These are phyloP conservation scores for Tuber calosporum DNA, from an alignment of 495 filamentous ascomycete genomes.

Conservation along the genomic window DNA sequence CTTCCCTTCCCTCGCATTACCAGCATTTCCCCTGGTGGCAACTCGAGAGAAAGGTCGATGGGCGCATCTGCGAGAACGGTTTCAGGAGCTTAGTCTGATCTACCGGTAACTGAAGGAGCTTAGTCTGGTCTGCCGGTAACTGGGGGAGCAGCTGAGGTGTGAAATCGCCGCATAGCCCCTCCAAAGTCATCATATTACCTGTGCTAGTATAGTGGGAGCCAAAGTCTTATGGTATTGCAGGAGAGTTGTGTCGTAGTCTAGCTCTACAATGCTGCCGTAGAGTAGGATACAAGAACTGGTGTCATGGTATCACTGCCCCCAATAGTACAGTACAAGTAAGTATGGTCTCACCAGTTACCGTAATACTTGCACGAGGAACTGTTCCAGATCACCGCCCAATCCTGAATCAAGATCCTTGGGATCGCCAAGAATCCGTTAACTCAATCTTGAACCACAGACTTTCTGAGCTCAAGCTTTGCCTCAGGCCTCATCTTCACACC, in stretches of 20 bases:
- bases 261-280: not conserved
- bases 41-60: not conserved
- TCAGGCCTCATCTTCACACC: not conserved
- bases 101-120: too few relatives aligned
- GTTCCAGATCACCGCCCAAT: not conserved
- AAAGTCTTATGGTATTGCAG: not conserved
- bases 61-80: not conserved
- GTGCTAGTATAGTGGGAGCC: not conserved
- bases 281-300: not conserved
- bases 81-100: not conserved
- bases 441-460: not conserved
- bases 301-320: not conserved
- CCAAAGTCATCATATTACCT: not conserved
- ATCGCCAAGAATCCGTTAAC: not conserved
- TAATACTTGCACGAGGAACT: too few relatives aligned
- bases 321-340: too few relatives aligned
- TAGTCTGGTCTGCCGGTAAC: not conserved
- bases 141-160: not conserved
- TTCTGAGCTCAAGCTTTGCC: not conserved
- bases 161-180: not conserved
- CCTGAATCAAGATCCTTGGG: not conserved
- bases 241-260: not conserved
- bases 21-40: not conserved
- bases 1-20: not conserved
- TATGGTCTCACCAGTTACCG: conserved; percentile 7